phyloP scores from a whole-genome alignment of 768 basidiomycete genomes.

The Glaciozyma antarctica region DNA sequence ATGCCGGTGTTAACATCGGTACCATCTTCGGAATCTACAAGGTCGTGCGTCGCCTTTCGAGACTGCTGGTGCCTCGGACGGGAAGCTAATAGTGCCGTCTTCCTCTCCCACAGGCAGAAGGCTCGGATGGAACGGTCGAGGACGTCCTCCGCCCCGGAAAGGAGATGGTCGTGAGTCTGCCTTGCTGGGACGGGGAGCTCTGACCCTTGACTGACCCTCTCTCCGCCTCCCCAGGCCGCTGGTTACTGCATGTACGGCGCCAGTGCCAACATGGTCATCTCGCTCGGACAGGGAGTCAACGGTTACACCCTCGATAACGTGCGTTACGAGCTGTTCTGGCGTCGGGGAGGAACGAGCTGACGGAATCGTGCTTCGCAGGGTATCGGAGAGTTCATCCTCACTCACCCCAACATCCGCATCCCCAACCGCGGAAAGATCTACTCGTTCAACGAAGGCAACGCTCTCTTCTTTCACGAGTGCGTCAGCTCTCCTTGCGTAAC shows the following conservation, averaged over 20 bases:
- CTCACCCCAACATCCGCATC: constrained; percentile 92
- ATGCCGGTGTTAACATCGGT: constrained; percentile 94
- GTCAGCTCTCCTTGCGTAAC: constrained; percentile 39
- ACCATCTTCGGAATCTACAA: constrained; percentile 97
- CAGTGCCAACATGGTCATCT: constrained; percentile 89
- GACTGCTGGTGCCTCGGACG: background rate
- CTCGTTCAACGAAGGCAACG: constrained; percentile 98
- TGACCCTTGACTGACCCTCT: background rate
- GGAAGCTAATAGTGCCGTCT: background rate
- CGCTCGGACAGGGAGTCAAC: constrained; percentile 90
- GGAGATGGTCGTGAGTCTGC: constrained; percentile 71
- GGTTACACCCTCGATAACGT: constrained; percentile 91
- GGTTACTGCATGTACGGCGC: constrained; percentile 61
- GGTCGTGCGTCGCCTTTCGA: constrained; percentile 46
- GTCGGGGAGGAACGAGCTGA: background rate
- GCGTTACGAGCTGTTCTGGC: constrained; percentile 6
- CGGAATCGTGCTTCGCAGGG: constrained; percentile 39
- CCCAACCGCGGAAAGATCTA: constrained; percentile 95
- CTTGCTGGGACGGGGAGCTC: constrained; percentile 62
- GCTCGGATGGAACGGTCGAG: constrained; percentile 63
- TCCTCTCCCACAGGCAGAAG: constrained; percentile 50
- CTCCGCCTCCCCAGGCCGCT: constrained; percentile 13
- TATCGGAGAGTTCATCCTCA: constrained; percentile 96
- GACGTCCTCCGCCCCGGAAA: constrained; percentile 89
- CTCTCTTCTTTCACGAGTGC: constrained; percentile 81